Base-by-base conservation (phyloP, 179 eudicot genomes). In the Amaranthus tricolor region DNA sequence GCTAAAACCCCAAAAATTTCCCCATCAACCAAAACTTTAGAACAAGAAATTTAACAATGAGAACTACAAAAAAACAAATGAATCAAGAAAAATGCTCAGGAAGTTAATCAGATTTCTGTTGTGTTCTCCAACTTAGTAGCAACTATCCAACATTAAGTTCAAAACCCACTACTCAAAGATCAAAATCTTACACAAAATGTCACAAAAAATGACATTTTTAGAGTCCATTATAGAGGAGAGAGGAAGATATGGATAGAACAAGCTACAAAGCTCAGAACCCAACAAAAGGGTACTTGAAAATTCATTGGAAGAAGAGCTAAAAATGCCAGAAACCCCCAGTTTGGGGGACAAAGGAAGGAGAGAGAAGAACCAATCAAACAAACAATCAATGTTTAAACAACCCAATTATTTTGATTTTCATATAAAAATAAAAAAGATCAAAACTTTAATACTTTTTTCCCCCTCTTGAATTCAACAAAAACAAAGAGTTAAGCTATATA, bases 131-230 rank as follows among this genome's bases (percentile, higher is more conserved):
- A 68, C 70, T 59, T 66, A 52, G 62, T 68, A 74, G 69, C 73
- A 75, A 65, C 62, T 73, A 64, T 56, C 66, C 79, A 77, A 68
- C 71, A 56, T 24, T 54, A 76, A 59, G 15, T 66, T 66, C 64
- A 71, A 76, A 77, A 65, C 60, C 79, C 76, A 73, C 73, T 65
- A 70, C 79, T 72, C 81, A 79, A 77, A 84, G 53, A 84, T 81
- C 49, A 80, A 78, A 77, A 52, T 80, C 67, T 62, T 71, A 78
- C 80, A 71, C 74, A 77, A 71, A 59, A 58, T 24, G 74, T 70
- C 48, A 65, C 65, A 59, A 68, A 68, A 76, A 72, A 65, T 52
- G 54, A 13, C 76, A 66, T 59, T 75, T 86, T 69, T 78, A 13
- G 49, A 17, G 72, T 76, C 74, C 66, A 62, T 77, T n/a, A 68